Evolutionary conservation across 225 moss, liverwort and hornwort genomes (phyloP), one percentile per base, ranked within the genome.

Genomic region (Thuidium tamariscinum): DNA sequence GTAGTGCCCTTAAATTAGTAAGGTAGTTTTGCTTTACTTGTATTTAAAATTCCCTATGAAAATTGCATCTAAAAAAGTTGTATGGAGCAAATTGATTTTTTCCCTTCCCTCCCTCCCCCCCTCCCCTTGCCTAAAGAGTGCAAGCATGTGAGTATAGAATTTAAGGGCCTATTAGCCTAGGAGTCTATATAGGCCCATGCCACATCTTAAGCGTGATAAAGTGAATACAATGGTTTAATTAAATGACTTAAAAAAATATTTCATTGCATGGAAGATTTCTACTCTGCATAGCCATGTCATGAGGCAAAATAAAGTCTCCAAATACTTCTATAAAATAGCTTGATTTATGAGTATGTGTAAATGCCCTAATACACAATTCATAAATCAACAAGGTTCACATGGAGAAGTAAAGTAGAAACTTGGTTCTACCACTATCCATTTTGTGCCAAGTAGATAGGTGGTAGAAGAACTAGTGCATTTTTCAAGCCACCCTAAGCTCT

Each of bases 371-470:
- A 41, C 0, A 70, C 3, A 42, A n/a, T 42, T 70, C 5, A 27
- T 2, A 42, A 0, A 42, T 42, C 42, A 42, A 41, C 2, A 42
- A 41, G 70, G 2, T 69, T 41, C 5, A 1, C 4, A 13, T 27
- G 5, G 9, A 15, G 3, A 42, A 1, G 2, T 70, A 69, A 23
- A 2, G 23, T 39, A 23, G 13, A 23, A 39, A 68, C 2, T 2
- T 4, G 39, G 22, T 66, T 37, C 1, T 4, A 0, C 22, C 0
- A 21, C 20, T 20, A 21, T 11, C 2, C 3, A 1, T 13, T 67
- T 67, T 22, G 3, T 1, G 1, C 5, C 66, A 36, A 37, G 21
- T 66, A 66, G 37, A 23, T 68, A 8, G 41, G 14, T 41, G 41
- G 41, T 8, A 14, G 26, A 39, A 69, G 15, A 14, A 7, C 0